Evolutionary conservation across 139 green algal species (phyloP).

Genomic region (Chlamydomonas schloesseri): DNA sequence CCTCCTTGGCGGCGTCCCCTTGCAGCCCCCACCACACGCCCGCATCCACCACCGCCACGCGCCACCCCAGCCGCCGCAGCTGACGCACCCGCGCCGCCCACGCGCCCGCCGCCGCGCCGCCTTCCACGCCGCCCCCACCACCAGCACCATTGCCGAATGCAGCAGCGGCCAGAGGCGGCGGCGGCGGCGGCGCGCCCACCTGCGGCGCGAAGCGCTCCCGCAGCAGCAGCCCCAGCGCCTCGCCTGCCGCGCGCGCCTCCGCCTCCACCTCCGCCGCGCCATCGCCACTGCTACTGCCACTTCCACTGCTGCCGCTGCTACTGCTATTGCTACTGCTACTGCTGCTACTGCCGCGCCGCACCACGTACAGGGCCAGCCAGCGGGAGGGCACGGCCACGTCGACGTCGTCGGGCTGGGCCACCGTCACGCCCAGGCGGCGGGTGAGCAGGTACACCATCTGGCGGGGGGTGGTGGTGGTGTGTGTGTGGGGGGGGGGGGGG

Average conservation of each 20-base stretch:
- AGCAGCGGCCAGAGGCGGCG: background rate
- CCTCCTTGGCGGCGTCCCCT: constrained; percentile 11
- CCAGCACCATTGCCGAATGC: background rate
- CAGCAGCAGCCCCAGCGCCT: constrained; percentile 13
- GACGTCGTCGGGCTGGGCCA: constrained; percentile 36
- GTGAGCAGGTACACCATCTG: constrained; percentile 30
- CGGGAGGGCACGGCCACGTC: constrained; percentile 23
- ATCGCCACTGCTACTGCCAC: too few relatives aligned
- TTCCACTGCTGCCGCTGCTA: background rate
- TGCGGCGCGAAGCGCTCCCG: constrained; percentile 28
- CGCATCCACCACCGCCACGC: constrained; percentile 22
- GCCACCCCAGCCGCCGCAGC: constrained; percentile 36
- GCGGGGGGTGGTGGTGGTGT: background rate
- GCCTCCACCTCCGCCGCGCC: background rate
- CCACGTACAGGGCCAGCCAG: constrained; percentile 33
- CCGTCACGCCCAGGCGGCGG: constrained; percentile 15
- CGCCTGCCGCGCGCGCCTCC: background rate
- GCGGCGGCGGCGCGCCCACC: background rate
- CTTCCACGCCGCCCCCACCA: background rate
- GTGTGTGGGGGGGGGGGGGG: background rate
- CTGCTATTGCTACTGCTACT: too few relatives aligned
- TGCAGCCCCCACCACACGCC: background rate
- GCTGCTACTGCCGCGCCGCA: background rate
- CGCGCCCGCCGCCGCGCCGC: background rate
- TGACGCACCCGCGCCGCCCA: constrained; percentile 17